These are phyloP conservation scores for Mycena metata DNA, from an alignment of 768 basidiomycete species.

Conservation along the genomic window DNA sequence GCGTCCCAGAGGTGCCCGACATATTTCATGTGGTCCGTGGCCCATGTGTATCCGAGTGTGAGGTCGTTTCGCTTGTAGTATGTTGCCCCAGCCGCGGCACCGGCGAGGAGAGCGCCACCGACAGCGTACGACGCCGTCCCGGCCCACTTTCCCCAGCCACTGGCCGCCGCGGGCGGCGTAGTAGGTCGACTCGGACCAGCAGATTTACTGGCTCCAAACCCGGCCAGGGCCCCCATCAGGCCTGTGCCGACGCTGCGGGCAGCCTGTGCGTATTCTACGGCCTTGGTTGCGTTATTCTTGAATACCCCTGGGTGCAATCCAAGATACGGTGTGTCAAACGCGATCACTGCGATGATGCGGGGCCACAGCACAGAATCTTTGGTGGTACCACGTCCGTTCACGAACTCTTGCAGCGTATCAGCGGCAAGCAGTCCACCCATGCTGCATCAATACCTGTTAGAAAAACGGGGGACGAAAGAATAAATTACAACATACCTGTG, in stretches of 20 bases:
- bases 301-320: constrained; percentile 90
- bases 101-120: constrained; percentile 82
- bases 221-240: constrained; percentile 68
- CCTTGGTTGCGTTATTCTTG: constrained; percentile 86
- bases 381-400: constrained; percentile 58
- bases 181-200: constrained; percentile 46
- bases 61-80: constrained; percentile 87
- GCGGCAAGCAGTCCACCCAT: constrained; percentile 95
- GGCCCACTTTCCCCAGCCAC: constrained; percentile 75
- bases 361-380: constrained; percentile 78
- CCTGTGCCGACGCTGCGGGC: constrained; percentile 76
- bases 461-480: background rate
- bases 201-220: constrained; percentile 61
- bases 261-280: constrained; percentile 74
- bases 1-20: constrained; percentile 90
- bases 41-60: constrained; percentile 77
- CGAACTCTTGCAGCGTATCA: constrained; percentile 83
- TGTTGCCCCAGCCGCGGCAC: constrained; percentile 87
- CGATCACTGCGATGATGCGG: constrained; percentile 83
- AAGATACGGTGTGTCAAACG: constrained; percentile 96
- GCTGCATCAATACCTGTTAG: constrained; percentile 56
- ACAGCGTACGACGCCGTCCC: constrained; percentile 74
- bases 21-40: constrained; percentile 91
- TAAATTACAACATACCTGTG: constrained; percentile 72
- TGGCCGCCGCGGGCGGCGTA: constrained; percentile 49